Evolutionary conservation across 495 filamentous ascomycete genomes (phyloP).

Genomic region (Chaetomium cochliodes): DNA sequence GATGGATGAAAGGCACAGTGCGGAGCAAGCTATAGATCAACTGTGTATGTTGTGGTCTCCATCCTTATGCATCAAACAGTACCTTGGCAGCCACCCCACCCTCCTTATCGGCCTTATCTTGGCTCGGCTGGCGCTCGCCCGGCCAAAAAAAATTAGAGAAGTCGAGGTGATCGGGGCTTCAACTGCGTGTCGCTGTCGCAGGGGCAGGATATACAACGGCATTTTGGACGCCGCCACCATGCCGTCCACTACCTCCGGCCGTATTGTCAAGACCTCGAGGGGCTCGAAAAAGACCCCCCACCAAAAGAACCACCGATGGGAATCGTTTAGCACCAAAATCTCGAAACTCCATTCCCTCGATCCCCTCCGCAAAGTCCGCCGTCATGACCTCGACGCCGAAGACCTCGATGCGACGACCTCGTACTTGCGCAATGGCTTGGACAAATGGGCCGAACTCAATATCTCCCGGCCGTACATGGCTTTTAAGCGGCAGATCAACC

Average conservation of each 20-base stretch:
- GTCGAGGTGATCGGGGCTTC: constrained; percentile 1
- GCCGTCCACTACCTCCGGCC: constrained; percentile 59
- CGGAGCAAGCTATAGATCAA: neutral
- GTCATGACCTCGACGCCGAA: constrained; percentile 74
- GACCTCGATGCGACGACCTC: constrained; percentile 67
- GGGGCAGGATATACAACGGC: constrained; percentile 16
- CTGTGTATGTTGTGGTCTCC: neutral
- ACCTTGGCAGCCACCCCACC: neutral
- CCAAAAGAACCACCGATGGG: constrained; percentile 80
- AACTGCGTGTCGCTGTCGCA: constrained; percentile 7
- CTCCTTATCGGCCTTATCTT: constrained; percentile 40
- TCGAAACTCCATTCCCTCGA: constrained; percentile 85
- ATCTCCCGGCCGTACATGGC: constrained; percentile 72
- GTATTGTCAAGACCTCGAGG: constrained; percentile 64
- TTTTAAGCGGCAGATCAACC: constrained; percentile 69
- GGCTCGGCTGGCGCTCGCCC: constrained; percentile 22
- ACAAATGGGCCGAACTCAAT: constrained; percentile 89
- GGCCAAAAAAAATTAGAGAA: constrained; percentile 37
- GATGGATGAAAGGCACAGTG: neutral
- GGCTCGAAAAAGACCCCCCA: constrained; percentile 67
- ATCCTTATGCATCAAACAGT: neutral
- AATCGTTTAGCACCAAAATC: constrained; percentile 90
- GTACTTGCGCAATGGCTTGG: constrained; percentile 75
- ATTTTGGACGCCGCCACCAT: constrained; percentile 35
- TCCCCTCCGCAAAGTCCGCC: constrained; percentile 81